These are phyloP conservation scores for Protomyces lactucae-debilis DNA, from an alignment of 1,139 yeast species.

Conservation along the genomic window DNA sequence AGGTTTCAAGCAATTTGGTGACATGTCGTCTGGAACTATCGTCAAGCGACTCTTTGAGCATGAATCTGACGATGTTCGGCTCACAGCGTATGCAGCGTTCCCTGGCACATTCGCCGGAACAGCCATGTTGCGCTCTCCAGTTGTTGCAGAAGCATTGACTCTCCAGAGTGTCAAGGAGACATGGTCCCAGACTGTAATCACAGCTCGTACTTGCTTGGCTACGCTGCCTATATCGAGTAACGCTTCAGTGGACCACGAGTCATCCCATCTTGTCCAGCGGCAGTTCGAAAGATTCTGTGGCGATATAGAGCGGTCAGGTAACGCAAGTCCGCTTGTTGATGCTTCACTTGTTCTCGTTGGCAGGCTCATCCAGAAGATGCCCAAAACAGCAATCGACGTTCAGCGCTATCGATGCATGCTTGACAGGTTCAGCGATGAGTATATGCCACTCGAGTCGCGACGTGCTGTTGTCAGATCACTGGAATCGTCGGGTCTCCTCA, in stretches of 20 bases:
- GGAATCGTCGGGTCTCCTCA: background rate
- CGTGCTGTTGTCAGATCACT: background rate
- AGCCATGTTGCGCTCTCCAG: background rate
- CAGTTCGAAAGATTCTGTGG: background rate
- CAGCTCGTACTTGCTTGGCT: constrained; percentile 4
- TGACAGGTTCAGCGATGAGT: background rate
- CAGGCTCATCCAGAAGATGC: background rate
- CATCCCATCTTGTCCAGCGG: background rate
- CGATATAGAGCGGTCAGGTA: background rate
- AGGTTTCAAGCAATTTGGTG: constrained; percentile 3
- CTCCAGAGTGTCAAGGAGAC: background rate
- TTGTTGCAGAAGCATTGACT: background rate
- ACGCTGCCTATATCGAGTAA: background rate
- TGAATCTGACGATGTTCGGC: constrained; percentile 2
- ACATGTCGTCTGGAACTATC: background rate
- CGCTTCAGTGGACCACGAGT: too few relatives aligned
- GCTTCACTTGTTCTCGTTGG: constrained; percentile 9
- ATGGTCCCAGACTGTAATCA: constrained; percentile 5
- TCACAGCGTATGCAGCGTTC: background rate
- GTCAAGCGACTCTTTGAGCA: constrained; percentile 4
- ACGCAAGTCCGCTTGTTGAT: background rate
- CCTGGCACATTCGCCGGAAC: background rate
- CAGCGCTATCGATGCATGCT: background rate
- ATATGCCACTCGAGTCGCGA: background rate
- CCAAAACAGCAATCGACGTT: background rate